These are phyloP conservation scores for Aspergillus ustus DNA, from an alignment of 2,329 filamentous ascomycete genomes.

Conservation along the genomic window DNA sequence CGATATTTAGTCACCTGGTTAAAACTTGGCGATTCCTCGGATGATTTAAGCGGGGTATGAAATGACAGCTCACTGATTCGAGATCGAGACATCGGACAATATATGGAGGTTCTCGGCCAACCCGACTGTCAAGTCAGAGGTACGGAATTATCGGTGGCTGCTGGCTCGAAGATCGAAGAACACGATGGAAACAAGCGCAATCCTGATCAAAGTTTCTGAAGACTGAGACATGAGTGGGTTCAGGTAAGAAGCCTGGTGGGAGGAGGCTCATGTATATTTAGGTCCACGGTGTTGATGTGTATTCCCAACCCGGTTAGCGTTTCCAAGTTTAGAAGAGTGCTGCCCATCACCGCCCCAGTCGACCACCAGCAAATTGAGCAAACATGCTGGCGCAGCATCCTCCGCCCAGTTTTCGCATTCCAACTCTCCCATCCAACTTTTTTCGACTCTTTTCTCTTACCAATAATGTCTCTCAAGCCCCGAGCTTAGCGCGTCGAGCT, in stretches of 20 bases:
- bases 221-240: constrained; percentile 7
- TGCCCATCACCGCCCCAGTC: constrained; percentile 14
- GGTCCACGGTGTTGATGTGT: neutral
- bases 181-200: neutral
- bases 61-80: neutral
- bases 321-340: constrained; percentile 28
- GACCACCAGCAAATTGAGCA: constrained; percentile 24
- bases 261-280: constrained; percentile 11
- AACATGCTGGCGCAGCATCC: constrained; percentile 25
- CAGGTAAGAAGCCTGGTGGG: neutral
- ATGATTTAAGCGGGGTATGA: neutral
- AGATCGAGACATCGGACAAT: neutral
- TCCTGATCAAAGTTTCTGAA: neutral
- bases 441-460: constrained; percentile 18
- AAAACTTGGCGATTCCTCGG: neutral
- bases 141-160: neutral
- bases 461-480: constrained; percentile 5
- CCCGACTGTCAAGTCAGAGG: neutral
- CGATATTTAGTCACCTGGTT: constrained; percentile 1
- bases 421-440: constrained; percentile 16
- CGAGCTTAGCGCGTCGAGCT: constrained; percentile 17
- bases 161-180: neutral
- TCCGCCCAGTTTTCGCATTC: constrained; percentile 21
- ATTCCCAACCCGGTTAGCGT: constrained; percentile 13
- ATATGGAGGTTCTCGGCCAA: neutral